A percentile compares a stretch with the other conserved stretches of the same genome.
Evolutionary conservation across 1,284 basidiomycete species (phyloP).

Genomic region (Nidula niveotomentosa): DNA sequence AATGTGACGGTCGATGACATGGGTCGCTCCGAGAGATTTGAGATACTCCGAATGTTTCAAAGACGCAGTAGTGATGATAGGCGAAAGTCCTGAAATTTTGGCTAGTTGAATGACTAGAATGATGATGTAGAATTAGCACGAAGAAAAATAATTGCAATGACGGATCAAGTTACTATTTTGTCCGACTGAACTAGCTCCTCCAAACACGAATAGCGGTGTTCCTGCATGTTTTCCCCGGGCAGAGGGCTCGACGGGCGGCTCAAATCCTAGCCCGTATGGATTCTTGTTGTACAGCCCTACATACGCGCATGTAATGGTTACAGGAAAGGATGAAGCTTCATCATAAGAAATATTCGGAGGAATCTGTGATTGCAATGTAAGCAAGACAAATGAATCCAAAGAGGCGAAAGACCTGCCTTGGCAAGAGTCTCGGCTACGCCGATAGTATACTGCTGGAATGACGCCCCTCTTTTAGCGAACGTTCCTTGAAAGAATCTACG

Average conservation of each 20-base stretch:
- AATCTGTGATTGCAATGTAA: conserved; percentile 20
- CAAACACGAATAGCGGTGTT: conserved; percentile 32
- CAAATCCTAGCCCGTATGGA: conserved; percentile 26
- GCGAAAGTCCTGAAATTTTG: conserved; percentile 45
- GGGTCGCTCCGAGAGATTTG: conserved; percentile 49
- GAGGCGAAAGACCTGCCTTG: conserved; percentile 31
- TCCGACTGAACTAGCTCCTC: conserved; percentile 34
- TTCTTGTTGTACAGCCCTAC: conserved; percentile 33
- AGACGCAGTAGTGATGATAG: conserved; percentile 48
- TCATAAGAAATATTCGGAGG: conserved; percentile 44
- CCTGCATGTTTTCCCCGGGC: conserved; percentile 34
- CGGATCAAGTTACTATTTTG: conserved; percentile 26
- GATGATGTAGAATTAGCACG: conserved; percentile 4
- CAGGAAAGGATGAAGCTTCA: conserved; percentile 37
- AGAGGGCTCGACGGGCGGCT: conserved; percentile 24
- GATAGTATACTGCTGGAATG: conserved; percentile 52
- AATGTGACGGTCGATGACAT: conserved; percentile 37
- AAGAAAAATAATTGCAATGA: not conserved
- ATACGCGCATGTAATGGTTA: conserved; percentile 33
- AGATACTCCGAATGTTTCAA: conserved; percentile 36
- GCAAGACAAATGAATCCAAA: not conserved
- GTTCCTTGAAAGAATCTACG: conserved; percentile 40
- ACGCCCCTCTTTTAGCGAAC: conserved; percentile 33
- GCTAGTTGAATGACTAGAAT: conserved; percentile 37
- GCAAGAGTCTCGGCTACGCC: conserved; percentile 36